phyloP scores from a whole-genome alignment of 305 asterid genomes.

The Nicotiana rustica region DNA sequence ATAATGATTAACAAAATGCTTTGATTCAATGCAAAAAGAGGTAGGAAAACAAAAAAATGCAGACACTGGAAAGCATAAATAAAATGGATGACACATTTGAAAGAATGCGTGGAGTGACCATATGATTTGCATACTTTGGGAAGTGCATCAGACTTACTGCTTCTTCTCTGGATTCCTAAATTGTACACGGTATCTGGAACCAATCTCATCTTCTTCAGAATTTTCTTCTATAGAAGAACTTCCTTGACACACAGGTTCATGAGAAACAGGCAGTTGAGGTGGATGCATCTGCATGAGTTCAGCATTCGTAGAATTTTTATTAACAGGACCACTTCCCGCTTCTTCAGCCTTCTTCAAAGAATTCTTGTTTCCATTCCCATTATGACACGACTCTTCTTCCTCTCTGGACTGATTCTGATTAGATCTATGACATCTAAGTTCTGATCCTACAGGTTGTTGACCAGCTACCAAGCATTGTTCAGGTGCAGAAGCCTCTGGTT shows the following conservation, averaged over 20 bases:
- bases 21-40: background rate
- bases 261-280: conserved; percentile 30
- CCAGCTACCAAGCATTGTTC: conserved; percentile 34
- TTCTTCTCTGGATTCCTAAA: conserved; percentile 45
- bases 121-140: conserved; percentile 7
- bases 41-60: background rate
- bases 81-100: conserved; percentile 1
- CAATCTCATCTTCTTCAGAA: conserved; percentile 55
- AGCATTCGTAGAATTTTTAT: background rate
- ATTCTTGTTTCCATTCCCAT: conserved; percentile 40
- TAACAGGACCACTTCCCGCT: conserved; percentile 40
- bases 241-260: conserved; percentile 30
- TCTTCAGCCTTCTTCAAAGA: conserved; percentile 40
- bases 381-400: conserved; percentile 38
- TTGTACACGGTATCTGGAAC: conserved; percentile 51
- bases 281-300: conserved; percentile 1
- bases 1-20: background rate
- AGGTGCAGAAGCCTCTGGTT: conserved; percentile 45
- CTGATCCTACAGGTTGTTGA: conserved; percentile 34
- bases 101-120: background rate
- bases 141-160: conserved; percentile 53
- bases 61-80: background rate
- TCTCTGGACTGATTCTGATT: conserved; percentile 34
- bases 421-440: conserved; percentile 29
- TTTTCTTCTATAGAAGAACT: conserved; percentile 48